phyloP scores from a whole-genome alignment of 129 eudicot species.

The Chrysanthemum seticuspe region DNA sequence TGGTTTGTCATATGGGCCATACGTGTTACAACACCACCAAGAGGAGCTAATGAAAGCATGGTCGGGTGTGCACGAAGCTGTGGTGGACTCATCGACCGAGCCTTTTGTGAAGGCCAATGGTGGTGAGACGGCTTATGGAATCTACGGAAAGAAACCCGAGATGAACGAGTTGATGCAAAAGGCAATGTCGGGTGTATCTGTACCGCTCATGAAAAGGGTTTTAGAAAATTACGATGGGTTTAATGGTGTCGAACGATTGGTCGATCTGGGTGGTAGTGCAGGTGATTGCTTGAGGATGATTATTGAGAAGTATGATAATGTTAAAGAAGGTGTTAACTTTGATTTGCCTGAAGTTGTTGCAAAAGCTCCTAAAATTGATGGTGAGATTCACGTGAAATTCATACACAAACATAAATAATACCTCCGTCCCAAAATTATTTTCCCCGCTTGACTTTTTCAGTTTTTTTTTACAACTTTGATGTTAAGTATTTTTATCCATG shows the following conservation, averaged over 20 bases:
- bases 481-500: too few relatives aligned
- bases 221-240: slow-evolving; percentile 46
- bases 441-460: too few relatives aligned
- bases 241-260: slow-evolving; percentile 38
- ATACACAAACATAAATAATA: too few relatives aligned
- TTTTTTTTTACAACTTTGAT: too few relatives aligned
- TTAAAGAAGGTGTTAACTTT: slow-evolving; percentile 47
- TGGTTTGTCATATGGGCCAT: slow-evolving; percentile 46
- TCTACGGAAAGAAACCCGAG: slow-evolving; percentile 43
- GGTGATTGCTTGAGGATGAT: slow-evolving; percentile 66
- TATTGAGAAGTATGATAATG: slow-evolving; percentile 26
- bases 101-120: slow-evolving; percentile 49
- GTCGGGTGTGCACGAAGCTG: slow-evolving; percentile 50
- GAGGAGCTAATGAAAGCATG: slow-evolving; percentile 52
- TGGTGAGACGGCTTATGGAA: slow-evolving; percentile 41
- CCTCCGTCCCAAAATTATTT: too few relatives aligned
- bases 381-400: slow-evolving; percentile 28
- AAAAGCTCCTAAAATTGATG: slow-evolving; percentile 44
- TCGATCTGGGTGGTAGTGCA: slow-evolving; percentile 61
- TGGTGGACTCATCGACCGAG: slow-evolving; percentile 40
- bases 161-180: slow-evolving; percentile 38
- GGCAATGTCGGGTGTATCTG: slow-evolving; percentile 56
- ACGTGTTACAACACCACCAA: slow-evolving; percentile 55
- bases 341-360: slow-evolving; percentile 60
- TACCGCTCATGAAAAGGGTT: slow-evolving; percentile 46